Base-by-base conservation (phyloP, 1,139 yeast species). In the Sugiyamaella xylanicola region DNA sequence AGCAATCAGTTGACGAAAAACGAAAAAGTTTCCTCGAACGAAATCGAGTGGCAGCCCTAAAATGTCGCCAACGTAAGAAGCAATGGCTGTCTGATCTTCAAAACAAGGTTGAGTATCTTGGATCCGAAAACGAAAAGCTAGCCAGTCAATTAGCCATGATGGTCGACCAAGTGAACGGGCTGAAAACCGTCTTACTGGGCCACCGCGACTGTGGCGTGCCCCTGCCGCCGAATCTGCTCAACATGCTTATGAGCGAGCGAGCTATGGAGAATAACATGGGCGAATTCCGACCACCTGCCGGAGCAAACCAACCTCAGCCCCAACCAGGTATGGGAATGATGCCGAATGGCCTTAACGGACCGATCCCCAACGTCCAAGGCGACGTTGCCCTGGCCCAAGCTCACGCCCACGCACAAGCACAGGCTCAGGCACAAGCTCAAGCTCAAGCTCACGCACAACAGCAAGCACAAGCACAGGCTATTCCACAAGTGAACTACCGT, bases 51-150 rank as follows among this genome's bases (percentile, higher is more conserved):
- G 99, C 99, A 0, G 99, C 99, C 0, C 84, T 95, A 40, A 92
- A 91, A 71, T 95, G 98, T 75, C 83, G 99, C 57, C 96, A 89
- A 72, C 82, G 97, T 54, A 95, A 93, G 78, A 93, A 95, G 74
- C 92, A 89, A 68, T 86, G 88, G 77, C 81, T 90, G 44, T 85
- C 83, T 57, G 87, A 86, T 63, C 85, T 93, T 82, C 96, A 92
- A 69, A 83, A 80, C 48, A 95, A 91, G 68, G 74, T 77, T 81
- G 70, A 78, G 78, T 85, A 81, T 64, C 89, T 84, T 69, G 80
- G 89, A 19, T 71, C 79, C 13, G 95, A 92, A 56, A 91, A 89
- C 71, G 81, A 86, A 41, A 83, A 82, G 50, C 73, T 91, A 55
- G 80, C 84, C 16, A 73, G 76, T 2, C 88, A 87, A 59, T 81